These are phyloP conservation scores for Pezicula radicicola DNA, from an alignment of 2,329 filamentous ascomycete species.

Conservation along the genomic window DNA sequence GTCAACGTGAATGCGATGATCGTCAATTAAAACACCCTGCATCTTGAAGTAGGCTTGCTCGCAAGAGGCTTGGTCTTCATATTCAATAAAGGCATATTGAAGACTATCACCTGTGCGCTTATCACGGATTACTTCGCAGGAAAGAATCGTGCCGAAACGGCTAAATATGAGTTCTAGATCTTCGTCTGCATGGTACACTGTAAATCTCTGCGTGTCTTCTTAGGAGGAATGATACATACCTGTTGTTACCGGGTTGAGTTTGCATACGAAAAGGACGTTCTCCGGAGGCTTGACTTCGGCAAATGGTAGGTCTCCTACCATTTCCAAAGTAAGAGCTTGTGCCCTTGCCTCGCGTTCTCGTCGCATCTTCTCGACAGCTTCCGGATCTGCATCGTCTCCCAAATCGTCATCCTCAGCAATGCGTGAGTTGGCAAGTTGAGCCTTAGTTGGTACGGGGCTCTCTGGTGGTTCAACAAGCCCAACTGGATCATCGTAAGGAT, in stretches of 20 bases:
- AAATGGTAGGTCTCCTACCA: constrained; percentile 96
- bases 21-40: constrained; percentile 95
- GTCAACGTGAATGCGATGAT: constrained; percentile 96
- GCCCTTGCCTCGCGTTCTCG: constrained; percentile 89
- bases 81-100: constrained; percentile 98
- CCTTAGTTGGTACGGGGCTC: constrained; percentile 78
- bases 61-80: constrained; percentile 86
- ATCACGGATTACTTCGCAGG: constrained; percentile 94
- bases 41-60: constrained; percentile 98
- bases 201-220: not conserved
- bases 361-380: constrained; percentile 72
- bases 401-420: constrained; percentile 87
- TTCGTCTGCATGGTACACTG: constrained; percentile 54
- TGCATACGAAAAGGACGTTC: constrained; percentile 97
- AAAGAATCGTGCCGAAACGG: constrained; percentile 91
- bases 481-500: constrained; percentile 81
- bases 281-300: constrained; percentile 97
- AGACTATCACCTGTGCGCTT: constrained; percentile 91
- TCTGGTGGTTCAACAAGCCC: constrained; percentile 73
- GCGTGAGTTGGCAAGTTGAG: constrained; percentile 85
- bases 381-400: constrained; percentile 72
- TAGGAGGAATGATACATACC: constrained; percentile 31
- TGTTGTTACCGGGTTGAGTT: constrained; percentile 93
- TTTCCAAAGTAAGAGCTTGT: constrained; percentile 91
- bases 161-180: constrained; percentile 96